These are phyloP conservation scores for Microcera coccophila DNA, from an alignment of 2,329 filamentous ascomycete species.

Conservation along the genomic window DNA sequence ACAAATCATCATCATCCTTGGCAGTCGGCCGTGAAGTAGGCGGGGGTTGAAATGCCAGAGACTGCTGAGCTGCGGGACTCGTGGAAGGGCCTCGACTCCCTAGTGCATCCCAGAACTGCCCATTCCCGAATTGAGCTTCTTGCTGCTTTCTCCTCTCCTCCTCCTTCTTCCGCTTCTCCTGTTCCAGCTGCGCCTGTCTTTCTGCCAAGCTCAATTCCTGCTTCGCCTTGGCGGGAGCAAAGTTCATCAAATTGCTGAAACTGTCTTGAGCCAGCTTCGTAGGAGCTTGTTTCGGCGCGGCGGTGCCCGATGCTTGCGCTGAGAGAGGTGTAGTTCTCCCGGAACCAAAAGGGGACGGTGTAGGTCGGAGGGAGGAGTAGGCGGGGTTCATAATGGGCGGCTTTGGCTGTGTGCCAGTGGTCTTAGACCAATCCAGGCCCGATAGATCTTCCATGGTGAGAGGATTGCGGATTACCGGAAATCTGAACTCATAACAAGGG, in stretches of 20 bases:
- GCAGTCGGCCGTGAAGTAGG: slow-evolving; percentile 12
- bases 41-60: slow-evolving; percentile 4
- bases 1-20: slow-evolving; percentile 58
- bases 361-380: slow-evolving; percentile 52
- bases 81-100: slow-evolving; percentile 49
- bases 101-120: slow-evolving; percentile 71
- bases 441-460: slow-evolving; percentile 59
- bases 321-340: slow-evolving; percentile 56
- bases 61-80: slow-evolving; percentile 27
- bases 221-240: slow-evolving; percentile 51
- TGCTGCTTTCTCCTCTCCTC: slow-evolving; percentile 67
- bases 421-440: slow-evolving; percentile 57
- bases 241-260: slow-evolving; percentile 72
- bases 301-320: slow-evolving; percentile 41
- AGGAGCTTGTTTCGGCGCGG: slow-evolving; percentile 42
- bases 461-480: slow-evolving; percentile 17
- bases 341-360: slow-evolving; percentile 53
- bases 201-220: slow-evolving; percentile 76
- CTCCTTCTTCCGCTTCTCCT: slow-evolving; percentile 67
- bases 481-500: slow-evolving; percentile 24
- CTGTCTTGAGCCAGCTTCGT: slow-evolving; percentile 61
- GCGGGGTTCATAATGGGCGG: slow-evolving; percentile 42
- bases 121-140: slow-evolving; percentile 73
- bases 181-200: slow-evolving; percentile 64
- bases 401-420: slow-evolving; percentile 30